Base-by-base conservation (phyloP, 2,329 filamentous ascomycete genomes). In the Pseudogymnoascus sp. region DNA sequence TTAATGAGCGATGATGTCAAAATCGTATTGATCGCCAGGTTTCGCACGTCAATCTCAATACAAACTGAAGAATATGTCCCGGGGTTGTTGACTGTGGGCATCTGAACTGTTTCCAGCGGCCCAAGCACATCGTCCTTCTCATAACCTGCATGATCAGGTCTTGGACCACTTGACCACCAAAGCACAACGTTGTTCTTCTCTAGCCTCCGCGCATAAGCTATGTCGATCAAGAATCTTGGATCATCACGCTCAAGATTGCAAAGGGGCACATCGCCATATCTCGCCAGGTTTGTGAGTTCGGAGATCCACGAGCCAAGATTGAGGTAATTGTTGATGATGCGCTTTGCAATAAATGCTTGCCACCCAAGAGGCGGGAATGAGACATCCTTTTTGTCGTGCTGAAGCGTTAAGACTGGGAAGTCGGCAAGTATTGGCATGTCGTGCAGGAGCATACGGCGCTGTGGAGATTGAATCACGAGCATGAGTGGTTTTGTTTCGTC, bases 21-120 rank as follows among this genome's bases (percentile, higher is more conserved):
- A 55, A 99, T 95, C 0, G 95, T 99, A 74, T 99, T 99, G 75
- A 99, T 97, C 3, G 91, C 88, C 12, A 99, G 80, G 69, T 99
- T 99, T 48, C 92, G 89, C 56, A 99, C 84, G 63, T 95, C 90
- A 12, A 99, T 75, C 67, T 99, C 94, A 63, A 99, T 94, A 70
- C 94, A 99, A 2, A 99, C 94, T 0, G 92, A 96, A 1, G 92
- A 88, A 71, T 95, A 99, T 0, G 92, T 95, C 38, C 92, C 92
- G 0, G 92, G 89, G 57, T 90, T 92, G 71, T 99, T 99, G 71
- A 96, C 83, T 12, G 87, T 87, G 0, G 94, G 92, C 90, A 97
- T 95, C 61, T 89, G 85, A 12, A 96, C 89, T 9, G 82, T 88
- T 65, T 99, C 92, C 26, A 97, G 79, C 2, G 89, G 82, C 0